Base-by-base conservation (phyloP, 805 yeast genomes). In the Cyberlindnera maritima region DNA sequence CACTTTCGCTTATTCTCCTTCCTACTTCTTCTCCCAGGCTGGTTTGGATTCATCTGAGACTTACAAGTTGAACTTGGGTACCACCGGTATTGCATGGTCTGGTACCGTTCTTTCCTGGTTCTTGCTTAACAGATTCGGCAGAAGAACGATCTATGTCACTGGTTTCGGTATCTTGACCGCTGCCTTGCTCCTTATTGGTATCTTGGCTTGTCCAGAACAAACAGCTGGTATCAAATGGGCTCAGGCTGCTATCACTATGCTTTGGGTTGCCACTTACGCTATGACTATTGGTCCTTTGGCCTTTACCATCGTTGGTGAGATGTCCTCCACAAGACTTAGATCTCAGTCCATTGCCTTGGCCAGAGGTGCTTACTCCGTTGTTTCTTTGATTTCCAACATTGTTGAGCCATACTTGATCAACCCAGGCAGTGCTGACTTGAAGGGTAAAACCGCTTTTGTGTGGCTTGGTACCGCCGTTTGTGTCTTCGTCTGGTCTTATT, bases 371-470 rank as follows among this genome's bases (percentile, higher is more conserved):
- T 64, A 68, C 41, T 62, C 67, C 39, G 37, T 69, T 31, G 60
- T 53, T 25, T 59, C 63, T 19, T 62, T 76, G 41, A 64, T 72
- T 39, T 59, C 64, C 36, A 56, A 60, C 20, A 50, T 65, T 62
- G 69, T 61, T 65, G 72, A 56, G 54, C 83, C 83, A 14, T 76
- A 74, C 54, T 68, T 77, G 72, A 64, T 77, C 54, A 78, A 76
- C 53, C 73, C 79, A 2, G 61, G 60, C 17, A 66, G 66, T 31
- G 76, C 74, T 48, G 68, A 77, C 52, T 63, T 72, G 71, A 70
- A 72, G 31, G 77, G 75, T n/a, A 75, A 75, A 55, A 71, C 77
- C 29, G 79, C 72, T 2, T 74, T 72, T 55, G 65, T 76, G 69
- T 76, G 70, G 61, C 44, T 54, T 9, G 56, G 50, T 19, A 47